phyloP scores from a whole-genome alignment of 805 yeast species.

The Kazachstania taianensis region DNA sequence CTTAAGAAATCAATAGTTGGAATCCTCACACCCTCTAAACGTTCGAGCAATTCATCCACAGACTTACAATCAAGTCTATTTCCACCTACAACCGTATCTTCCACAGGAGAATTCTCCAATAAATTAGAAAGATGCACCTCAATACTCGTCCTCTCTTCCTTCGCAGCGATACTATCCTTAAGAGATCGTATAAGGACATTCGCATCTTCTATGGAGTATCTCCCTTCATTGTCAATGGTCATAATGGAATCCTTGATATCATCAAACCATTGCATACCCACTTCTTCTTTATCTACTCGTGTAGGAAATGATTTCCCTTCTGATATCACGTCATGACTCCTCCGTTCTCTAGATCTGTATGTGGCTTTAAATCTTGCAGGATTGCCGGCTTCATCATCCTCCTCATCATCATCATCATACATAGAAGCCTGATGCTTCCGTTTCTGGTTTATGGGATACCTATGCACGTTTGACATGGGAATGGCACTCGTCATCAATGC shows the following conservation, averaged over 20 bases:
- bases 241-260: background rate
- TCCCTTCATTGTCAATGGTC: too few relatives aligned
- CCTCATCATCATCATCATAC: slow-evolving; percentile 18
- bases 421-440: slow-evolving; percentile 13
- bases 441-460: background rate
- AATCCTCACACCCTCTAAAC: slow-evolving; percentile 9
- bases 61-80: slow-evolving; percentile 16
- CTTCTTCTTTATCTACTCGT: slow-evolving; percentile 2
- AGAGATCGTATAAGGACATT: slow-evolving; percentile 15
- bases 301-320: slow-evolving; percentile 4
- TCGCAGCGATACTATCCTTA: slow-evolving; percentile 10
- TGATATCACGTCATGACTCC: too few relatives aligned
- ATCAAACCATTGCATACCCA: slow-evolving; percentile 14
- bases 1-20: slow-evolving; percentile 14
- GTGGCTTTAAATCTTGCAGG: background rate
- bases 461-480: too few relatives aligned
- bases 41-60: slow-evolving; percentile 3
- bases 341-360: background rate
- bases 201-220: too few relatives aligned
- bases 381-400: background rate
- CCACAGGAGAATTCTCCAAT: slow-evolving; percentile 8
- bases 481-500: slow-evolving; percentile 16
- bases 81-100: slow-evolving; percentile 6
- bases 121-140: slow-evolving; percentile 11
- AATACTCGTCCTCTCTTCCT: slow-evolving; percentile 8